A percentile compares a stretch with the other conserved stretches of the same genome.
Evolutionary conservation across 495 filamentous ascomycete genomes (phyloP).

Genomic region (Usnea hakonensis): DNA sequence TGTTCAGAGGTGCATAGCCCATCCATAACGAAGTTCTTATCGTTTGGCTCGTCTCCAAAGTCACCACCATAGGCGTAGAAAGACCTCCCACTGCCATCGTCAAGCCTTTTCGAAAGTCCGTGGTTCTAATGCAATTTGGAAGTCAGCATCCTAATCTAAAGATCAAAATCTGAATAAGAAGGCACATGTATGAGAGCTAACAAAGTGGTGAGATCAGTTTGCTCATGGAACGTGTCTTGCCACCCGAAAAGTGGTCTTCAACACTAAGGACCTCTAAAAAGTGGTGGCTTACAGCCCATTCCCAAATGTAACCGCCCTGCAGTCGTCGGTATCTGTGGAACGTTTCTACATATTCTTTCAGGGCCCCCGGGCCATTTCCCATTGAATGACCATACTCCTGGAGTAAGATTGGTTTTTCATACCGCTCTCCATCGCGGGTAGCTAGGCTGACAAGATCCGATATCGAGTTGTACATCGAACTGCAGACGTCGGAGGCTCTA

Average conservation of each 20-base stretch:
- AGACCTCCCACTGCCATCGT: slow-evolving; percentile 34
- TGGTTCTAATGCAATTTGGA: no score
- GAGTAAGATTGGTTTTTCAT: slow-evolving; percentile 51
- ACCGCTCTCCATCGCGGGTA: slow-evolving; percentile 35
- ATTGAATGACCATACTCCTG: slow-evolving; percentile 66
- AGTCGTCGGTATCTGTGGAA: slow-evolving; percentile 51
- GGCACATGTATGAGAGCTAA: no score
- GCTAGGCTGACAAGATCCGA: slow-evolving; percentile 40
- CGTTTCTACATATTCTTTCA: slow-evolving; percentile 56
- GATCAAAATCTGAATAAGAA: no score
- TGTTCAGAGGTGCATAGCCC: slow-evolving; percentile 54
- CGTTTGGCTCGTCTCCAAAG: slow-evolving; percentile 58
- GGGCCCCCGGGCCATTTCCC: slow-evolving; percentile 62
- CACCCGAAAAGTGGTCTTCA: no score
- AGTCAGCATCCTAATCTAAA: no score
- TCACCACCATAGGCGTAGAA: slow-evolving; percentile 64
- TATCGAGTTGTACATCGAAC: slow-evolving; percentile 56
- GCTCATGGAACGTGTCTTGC: no score
- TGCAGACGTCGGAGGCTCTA: slow-evolving; percentile 54
- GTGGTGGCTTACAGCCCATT: no score
- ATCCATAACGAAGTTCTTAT: slow-evolving; percentile 59
- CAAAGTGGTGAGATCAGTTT: no score
- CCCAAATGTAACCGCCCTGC: slow-evolving; percentile 67
- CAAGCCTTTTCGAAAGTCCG: slow-evolving; percentile 48
- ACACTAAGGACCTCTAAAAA: no score